Percentiles rank a stretch among this genome's conserved stretches.
Evolutionary conservation across 1,284 basidiomycete species (phyloP).

Genomic region (Sporisorium sorghi): DNA sequence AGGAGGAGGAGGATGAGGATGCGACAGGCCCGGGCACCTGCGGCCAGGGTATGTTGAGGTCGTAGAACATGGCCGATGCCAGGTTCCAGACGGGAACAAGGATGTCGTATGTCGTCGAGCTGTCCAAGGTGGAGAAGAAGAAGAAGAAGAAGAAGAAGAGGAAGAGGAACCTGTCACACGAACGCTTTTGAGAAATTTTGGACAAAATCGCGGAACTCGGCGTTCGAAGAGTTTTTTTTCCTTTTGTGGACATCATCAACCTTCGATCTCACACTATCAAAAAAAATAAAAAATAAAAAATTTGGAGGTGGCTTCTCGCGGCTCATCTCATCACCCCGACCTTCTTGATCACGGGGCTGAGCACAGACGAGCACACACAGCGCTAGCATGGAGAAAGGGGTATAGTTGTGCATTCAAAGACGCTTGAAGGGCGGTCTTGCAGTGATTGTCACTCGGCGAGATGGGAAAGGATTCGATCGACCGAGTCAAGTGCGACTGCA

Average conservation of each 20-base stretch:
- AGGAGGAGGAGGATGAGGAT: constrained; percentile 9
- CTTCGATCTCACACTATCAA: too few relatives aligned
- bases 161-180: neutral
- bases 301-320: too few relatives aligned
- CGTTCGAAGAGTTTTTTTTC: too few relatives aligned
- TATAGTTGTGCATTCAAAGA: neutral
- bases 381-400: neutral
- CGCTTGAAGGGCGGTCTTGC: neutral
- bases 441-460: too few relatives aligned
- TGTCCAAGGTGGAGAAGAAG: neutral
- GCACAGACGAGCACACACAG: neutral
- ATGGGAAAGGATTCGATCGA: neutral
- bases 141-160: constrained; percentile 7
- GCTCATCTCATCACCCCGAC: neutral
- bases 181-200: neutral
- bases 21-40: constrained; percentile 10
- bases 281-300: too few relatives aligned
- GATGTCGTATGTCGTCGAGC: neutral
- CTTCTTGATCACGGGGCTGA: neutral
- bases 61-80: constrained; percentile 59
- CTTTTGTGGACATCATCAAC: too few relatives aligned
- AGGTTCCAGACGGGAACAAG: too few relatives aligned
- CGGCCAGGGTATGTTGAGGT: constrained; percentile 63
- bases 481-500: neutral
- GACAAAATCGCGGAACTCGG: constrained; percentile 25